phyloP scores from a whole-genome alignment of 2,329 filamentous ascomycete species.

The Diaporthe australafricana region DNA sequence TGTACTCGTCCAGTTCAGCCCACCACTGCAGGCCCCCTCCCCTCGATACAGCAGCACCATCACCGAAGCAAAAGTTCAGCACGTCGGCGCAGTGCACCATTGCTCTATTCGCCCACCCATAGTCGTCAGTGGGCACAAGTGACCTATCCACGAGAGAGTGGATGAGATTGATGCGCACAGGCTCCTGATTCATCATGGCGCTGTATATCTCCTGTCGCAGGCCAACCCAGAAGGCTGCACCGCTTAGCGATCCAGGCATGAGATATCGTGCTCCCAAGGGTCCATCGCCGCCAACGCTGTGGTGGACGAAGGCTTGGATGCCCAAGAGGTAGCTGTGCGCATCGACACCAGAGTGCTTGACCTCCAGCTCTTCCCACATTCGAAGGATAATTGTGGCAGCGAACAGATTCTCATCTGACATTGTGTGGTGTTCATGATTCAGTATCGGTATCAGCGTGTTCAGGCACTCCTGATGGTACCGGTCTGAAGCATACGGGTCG shows the following conservation, averaged over 20 bases:
- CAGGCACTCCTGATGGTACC: slow-evolving; percentile 66
- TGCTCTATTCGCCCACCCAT: slow-evolving; percentile 70
- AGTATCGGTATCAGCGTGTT: slow-evolving; percentile 61
- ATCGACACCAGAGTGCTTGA: slow-evolving; percentile 56
- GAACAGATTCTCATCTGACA: slow-evolving; percentile 62
- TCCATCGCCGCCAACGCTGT: slow-evolving; percentile 37
- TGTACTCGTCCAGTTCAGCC: slow-evolving; percentile 57
- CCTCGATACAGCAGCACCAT: slow-evolving; percentile 39
- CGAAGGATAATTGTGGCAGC: slow-evolving; percentile 68
- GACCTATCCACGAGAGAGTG: slow-evolving; percentile 64
- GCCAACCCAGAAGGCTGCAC: slow-evolving; percentile 68
- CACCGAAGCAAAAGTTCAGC: slow-evolving; percentile 70
- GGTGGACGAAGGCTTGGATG: slow-evolving; percentile 60
- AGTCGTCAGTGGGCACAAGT: slow-evolving; percentile 60
- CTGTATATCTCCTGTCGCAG: slow-evolving; percentile 70
- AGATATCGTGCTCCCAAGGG: slow-evolving; percentile 50
- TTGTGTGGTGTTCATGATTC: slow-evolving; percentile 49
- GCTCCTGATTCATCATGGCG: slow-evolving; percentile 60
- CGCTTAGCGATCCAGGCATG: slow-evolving; percentile 56
- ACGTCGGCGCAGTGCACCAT: slow-evolving; percentile 73
- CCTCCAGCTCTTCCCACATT: slow-evolving; percentile 66
- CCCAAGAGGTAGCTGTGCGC: slow-evolving; percentile 60
- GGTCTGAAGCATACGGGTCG: slow-evolving; percentile 61
- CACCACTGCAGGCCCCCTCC: slow-evolving; percentile 51
- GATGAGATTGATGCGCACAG: slow-evolving; percentile 61